Conservation (phyloP, 2,329 filamentous ascomycete species). For the Alternaria novae-zelandiae region DNA sequence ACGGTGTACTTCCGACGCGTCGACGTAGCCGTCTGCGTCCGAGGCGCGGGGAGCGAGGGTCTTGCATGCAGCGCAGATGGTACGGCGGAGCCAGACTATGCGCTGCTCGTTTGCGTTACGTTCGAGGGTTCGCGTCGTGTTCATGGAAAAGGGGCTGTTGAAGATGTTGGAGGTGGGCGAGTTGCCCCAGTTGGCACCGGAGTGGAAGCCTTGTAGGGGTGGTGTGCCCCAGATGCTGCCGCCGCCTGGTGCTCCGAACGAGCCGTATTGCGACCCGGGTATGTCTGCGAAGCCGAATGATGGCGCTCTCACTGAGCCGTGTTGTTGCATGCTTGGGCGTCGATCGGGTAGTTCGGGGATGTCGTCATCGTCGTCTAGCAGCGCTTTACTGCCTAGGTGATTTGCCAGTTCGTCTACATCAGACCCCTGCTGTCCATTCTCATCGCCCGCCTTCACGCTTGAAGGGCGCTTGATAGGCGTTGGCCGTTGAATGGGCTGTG, state of each 20-base stretch:
- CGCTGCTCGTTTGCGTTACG: slow-evolving; percentile 37
- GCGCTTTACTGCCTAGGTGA: slow-evolving; percentile 87
- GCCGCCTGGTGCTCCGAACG: slow-evolving; percentile 37
- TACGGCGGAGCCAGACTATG: slow-evolving; percentile 47
- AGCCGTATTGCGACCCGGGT: slow-evolving; percentile 40
- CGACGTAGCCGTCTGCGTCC: slow-evolving; percentile 69
- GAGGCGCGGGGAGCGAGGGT: slow-evolving; percentile 56
- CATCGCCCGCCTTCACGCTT: slow-evolving; percentile 67
- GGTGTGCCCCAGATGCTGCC: slow-evolving; percentile 53
- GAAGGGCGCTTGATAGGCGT: slow-evolving; percentile 87
- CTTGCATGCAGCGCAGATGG: slow-evolving; percentile 81
- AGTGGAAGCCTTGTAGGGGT: slow-evolving; percentile 50
- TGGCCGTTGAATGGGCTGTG: slow-evolving; percentile 80
- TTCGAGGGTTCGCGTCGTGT: slow-evolving; percentile 33
- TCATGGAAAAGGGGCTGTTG: slow-evolving; percentile 38
- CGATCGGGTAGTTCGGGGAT: slow-evolving; percentile 68
- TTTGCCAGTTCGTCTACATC: slow-evolving; percentile 76
- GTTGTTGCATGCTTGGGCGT: slow-evolving; percentile 48
- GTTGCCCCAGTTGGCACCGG: slow-evolving; percentile 49
- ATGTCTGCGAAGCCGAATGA: slow-evolving; percentile 45
- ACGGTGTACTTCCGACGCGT: slow-evolving; percentile 66
- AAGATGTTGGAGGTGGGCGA: slow-evolving; percentile 45
- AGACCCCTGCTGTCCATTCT: slow-evolving; percentile 48
- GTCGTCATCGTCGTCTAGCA: slow-evolving; percentile 67
- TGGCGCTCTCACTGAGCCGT: slow-evolving; percentile 36